Conservation (phyloP, 768 basidiomycete genomes). For the Ramaria sp. region DNA sequence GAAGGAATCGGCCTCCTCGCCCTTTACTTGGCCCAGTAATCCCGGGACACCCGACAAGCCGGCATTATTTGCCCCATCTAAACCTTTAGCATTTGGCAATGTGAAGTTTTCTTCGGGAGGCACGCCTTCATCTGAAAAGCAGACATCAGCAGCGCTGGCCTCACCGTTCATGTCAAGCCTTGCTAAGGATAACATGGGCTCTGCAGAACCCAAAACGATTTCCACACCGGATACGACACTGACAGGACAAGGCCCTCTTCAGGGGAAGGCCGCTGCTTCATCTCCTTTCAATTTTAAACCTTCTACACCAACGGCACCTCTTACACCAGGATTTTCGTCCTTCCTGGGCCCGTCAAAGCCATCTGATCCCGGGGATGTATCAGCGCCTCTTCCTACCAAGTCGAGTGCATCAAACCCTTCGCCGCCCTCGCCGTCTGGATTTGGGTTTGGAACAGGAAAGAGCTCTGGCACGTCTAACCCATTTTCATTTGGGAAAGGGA, state of each 20-base stretch:
- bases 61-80: neutral
- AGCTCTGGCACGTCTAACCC: neutral
- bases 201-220: neutral
- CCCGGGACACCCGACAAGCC: neutral
- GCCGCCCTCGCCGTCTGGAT: neutral
- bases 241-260: neutral
- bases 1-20: neutral
- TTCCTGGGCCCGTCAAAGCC: slow-evolving; percentile 11
- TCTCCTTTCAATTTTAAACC: slow-evolving; percentile 11
- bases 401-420: neutral
- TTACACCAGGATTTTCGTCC: slow-evolving; percentile 10
- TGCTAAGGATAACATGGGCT: neutral
- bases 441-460: neutral
- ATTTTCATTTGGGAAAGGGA: slow-evolving; percentile 23
- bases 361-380: neutral
- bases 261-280: neutral
- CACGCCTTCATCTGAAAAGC: neutral
- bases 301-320: slow-evolving; percentile 17
- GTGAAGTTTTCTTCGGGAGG: neutral
- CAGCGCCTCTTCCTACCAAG: neutral
- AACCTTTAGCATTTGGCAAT: neutral
- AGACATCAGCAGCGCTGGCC: neutral
- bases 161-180: neutral
- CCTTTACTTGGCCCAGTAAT: neutral
- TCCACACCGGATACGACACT: neutral